These are phyloP conservation scores for Rutstroemia sp. DNA, from an alignment of 2,329 filamentous ascomycete species.

Conservation along the genomic window DNA sequence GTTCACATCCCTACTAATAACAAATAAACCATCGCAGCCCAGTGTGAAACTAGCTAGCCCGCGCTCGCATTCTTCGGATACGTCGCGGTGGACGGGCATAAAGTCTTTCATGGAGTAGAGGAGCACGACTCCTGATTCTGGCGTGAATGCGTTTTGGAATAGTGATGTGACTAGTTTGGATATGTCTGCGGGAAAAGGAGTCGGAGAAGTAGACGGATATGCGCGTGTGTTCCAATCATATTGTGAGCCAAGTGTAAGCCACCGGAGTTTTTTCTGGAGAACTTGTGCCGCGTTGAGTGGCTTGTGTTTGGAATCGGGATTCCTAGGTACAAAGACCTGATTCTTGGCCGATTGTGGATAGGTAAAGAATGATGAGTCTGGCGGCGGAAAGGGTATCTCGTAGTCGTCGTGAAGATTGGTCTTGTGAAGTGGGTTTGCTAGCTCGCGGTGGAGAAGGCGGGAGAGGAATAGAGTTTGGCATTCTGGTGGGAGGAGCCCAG, in stretches of 20 bases:
- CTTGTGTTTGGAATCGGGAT: conserved; percentile 56
- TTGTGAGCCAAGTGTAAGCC: conserved; percentile 89
- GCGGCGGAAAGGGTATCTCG: conserved; percentile 50
- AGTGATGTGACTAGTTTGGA: conserved; percentile 57
- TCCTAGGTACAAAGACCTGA: conserved; percentile 50
- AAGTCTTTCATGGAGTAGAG: conserved; percentile 86
- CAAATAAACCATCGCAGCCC: conserved; percentile 84
- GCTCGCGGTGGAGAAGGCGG: conserved; percentile 68
- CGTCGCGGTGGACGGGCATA: conserved; percentile 87
- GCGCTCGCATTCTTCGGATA: conserved; percentile 73
- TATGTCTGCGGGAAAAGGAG: conserved; percentile 69
- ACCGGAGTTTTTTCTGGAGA: conserved; percentile 75
- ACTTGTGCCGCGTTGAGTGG: conserved; percentile 64
- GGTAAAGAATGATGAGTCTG: conserved; percentile 42
- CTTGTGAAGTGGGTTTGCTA: conserved; percentile 65
- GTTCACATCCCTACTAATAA: conserved; percentile 54
- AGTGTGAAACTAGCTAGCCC: conserved; percentile 80
- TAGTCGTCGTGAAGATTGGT: conserved; percentile 87
- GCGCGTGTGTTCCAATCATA: conserved; percentile 89
- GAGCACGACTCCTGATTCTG: conserved; percentile 89
- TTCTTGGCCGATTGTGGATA: conserved; percentile 51
- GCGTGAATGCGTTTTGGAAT: conserved; percentile 63
- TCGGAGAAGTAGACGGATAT: conserved; percentile 61
- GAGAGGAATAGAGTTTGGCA: conserved; percentile 67
- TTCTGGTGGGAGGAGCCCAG: conserved; percentile 61